These are phyloP conservation scores for Albatrellus ellisii DNA, from an alignment of 768 basidiomycete genomes.

Conservation along the genomic window DNA sequence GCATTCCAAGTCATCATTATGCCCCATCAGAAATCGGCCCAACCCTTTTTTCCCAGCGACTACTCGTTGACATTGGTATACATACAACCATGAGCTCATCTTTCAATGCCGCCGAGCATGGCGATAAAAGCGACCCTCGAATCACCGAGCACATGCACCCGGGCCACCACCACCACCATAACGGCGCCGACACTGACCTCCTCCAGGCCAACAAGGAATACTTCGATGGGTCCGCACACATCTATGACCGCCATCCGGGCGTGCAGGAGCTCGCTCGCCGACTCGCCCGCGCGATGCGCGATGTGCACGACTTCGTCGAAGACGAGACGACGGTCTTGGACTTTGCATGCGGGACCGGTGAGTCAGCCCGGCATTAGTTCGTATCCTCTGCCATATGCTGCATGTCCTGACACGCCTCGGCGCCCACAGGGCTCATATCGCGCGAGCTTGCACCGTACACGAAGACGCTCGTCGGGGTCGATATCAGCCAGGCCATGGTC, in stretches of 20 bases:
- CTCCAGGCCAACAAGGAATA: background rate
- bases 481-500: slow-evolving; percentile 61
- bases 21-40: too few relatives aligned
- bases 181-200: background rate
- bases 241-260: background rate
- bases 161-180: background rate
- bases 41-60: too few relatives aligned
- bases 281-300: background rate
- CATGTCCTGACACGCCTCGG: background rate
- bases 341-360: slow-evolving; percentile 3
- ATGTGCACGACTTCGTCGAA: background rate
- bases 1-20: too few relatives aligned
- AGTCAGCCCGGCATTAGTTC: background rate
- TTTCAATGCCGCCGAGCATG: too few relatives aligned
- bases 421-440: slow-evolving; percentile 47
- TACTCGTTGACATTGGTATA: too few relatives aligned
- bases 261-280: background rate
- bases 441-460: slow-evolving; percentile 44
- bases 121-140: too few relatives aligned
- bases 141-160: background rate
- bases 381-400: background rate
- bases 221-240: background rate
- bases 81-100: too few relatives aligned
- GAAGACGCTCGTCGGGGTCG: slow-evolving; percentile 56
- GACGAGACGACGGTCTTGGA: background rate